A percentile compares a stretch with the other conserved stretches of the same genome.
These are phyloP conservation scores for Cairneyella variabilis DNA, from an alignment of 495 filamentous ascomycete species.

Conservation along the genomic window DNA sequence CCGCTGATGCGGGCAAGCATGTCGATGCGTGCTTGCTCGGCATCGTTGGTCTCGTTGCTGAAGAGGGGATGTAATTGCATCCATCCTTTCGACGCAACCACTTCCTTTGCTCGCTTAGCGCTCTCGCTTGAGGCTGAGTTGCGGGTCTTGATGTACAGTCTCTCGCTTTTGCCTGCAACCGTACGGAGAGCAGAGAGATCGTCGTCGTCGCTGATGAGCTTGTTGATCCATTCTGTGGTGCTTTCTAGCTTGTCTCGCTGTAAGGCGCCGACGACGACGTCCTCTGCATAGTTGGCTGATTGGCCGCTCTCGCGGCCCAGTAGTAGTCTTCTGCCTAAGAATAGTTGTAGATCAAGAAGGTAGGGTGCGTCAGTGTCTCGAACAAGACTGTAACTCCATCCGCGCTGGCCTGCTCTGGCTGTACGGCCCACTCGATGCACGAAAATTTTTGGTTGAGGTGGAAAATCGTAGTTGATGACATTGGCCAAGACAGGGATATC, in stretches of 20 bases:
- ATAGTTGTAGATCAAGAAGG: constrained; percentile 90
- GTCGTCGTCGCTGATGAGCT: constrained; percentile 65
- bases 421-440: constrained; percentile 95
- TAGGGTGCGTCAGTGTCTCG: constrained; percentile 83
- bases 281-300: constrained; percentile 65
- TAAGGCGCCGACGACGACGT: constrained; percentile 74
- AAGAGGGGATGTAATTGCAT: constrained; percentile 72
- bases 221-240: constrained; percentile 73
- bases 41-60: constrained; percentile 54
- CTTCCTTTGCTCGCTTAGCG: constrained; percentile 75
- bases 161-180: constrained; percentile 86
- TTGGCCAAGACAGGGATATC: constrained; percentile 96
- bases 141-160: constrained; percentile 82
- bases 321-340: constrained; percentile 76
- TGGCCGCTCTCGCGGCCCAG: constrained; percentile 55
- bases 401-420: constrained; percentile 82
- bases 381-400: constrained; percentile 93
- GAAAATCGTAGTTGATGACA: constrained; percentile 99
- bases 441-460: constrained; percentile 92
- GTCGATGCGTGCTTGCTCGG: constrained; percentile 68
- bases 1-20: constrained; percentile 83
- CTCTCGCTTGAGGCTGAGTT: constrained; percentile 85
- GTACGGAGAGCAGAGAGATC: constrained; percentile 67
- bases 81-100: constrained; percentile 65
- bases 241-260: constrained; percentile 65